These are phyloP conservation scores for Rhizopus delemar DNA, from an alignment of 371 early-diverging fungal genomes.

Conservation along the genomic window DNA sequence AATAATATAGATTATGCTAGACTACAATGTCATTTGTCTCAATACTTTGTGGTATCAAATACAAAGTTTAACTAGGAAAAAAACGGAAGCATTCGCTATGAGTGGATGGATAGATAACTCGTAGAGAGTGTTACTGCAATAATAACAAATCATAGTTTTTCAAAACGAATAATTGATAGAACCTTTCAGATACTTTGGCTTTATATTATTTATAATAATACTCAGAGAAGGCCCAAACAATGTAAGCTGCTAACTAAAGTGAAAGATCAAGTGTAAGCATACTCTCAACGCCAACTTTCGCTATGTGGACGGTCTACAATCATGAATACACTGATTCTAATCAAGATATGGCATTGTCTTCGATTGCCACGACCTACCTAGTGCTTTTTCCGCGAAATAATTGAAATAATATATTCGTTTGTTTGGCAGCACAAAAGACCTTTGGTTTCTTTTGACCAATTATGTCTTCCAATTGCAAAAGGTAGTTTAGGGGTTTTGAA, in stretches of 20 bases:
- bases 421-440: no score
- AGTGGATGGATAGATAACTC: neutral
- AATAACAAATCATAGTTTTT: neutral
- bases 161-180: neutral
- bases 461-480: no score
- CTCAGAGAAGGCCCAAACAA: neutral
- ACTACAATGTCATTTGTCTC: neutral
- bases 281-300: neutral
- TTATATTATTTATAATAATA: neutral
- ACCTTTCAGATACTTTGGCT: constrained; percentile 9
- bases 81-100: constrained; percentile 6
- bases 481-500: no score
- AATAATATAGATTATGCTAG: neutral
- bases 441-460: no score
- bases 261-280: neutral
- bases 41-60: neutral
- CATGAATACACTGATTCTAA: no score
- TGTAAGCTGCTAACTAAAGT: neutral
- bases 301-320: no score
- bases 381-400: no score
- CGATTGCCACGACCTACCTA: no score
- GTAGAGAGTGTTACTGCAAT: neutral
- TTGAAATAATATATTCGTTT: no score
- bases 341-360: no score
- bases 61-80: neutral